phyloP scores from a whole-genome alignment of 2,329 filamentous ascomycete genomes.

The Dothidotthia symphoricarpi region DNA sequence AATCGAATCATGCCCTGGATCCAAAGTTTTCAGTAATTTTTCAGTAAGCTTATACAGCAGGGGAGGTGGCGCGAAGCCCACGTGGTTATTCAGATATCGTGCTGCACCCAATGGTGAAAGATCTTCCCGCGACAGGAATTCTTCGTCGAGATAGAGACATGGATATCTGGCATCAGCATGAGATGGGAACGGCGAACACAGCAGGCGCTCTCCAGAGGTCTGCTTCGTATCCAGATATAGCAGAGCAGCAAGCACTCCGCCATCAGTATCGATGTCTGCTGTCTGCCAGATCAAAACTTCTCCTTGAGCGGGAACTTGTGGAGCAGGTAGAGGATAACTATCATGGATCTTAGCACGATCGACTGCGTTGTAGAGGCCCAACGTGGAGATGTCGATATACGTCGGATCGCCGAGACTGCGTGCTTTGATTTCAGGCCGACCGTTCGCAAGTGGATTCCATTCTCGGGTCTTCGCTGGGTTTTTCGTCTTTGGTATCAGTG shows the following conservation, averaged over 20 bases:
- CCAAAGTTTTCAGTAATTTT: slow-evolving; percentile 12
- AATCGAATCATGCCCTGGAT: slow-evolving; percentile 5
- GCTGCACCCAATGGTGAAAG: slow-evolving; percentile 7
- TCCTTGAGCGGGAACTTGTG: slow-evolving; percentile 6
- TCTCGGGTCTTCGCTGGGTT: slow-evolving; percentile 15
- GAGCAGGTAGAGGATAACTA: neutral
- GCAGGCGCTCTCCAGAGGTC: slow-evolving; percentile 14
- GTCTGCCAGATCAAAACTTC: neutral
- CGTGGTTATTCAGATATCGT: slow-evolving; percentile 4
- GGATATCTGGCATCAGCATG: slow-evolving; percentile 30
- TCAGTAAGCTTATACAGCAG: slow-evolving; percentile 18
- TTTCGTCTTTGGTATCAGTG: slow-evolving; percentile 17
- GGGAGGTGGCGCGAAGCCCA: slow-evolving; percentile 18
- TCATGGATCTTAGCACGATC: neutral
- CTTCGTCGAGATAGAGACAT: slow-evolving; percentile 33
- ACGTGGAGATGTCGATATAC: slow-evolving; percentile 25
- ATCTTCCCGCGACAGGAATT: slow-evolving; percentile 24
- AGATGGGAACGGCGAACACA: slow-evolving; percentile 28
- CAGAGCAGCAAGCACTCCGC: slow-evolving; percentile 34
- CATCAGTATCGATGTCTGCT: slow-evolving; percentile 19
- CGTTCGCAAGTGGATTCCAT: slow-evolving; percentile 27
- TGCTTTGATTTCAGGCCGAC: slow-evolving; percentile 6
- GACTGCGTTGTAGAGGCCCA: neutral
- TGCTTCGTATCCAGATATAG: slow-evolving; percentile 32
- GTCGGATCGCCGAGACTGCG: slow-evolving; percentile 15